Conservation (phyloP, 139 green algal species). For the Chlorella sp. region DNA sequence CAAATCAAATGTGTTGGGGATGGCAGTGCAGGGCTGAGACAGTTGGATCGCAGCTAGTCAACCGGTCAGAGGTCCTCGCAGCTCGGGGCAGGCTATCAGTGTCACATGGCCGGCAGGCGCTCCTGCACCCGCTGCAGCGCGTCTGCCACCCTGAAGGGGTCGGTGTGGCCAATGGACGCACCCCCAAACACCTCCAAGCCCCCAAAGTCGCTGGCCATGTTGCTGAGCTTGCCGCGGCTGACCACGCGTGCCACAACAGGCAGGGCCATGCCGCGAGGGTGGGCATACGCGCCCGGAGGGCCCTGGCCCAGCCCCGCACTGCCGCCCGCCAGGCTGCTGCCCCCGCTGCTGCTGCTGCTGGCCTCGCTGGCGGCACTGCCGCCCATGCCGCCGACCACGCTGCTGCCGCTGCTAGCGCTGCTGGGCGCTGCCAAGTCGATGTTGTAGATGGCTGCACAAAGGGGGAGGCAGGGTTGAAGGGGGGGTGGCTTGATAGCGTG, state of each 20-base stretch:
- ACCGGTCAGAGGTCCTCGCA: no score
- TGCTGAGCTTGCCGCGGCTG: constrained; percentile 63
- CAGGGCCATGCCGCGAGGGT: not conserved
- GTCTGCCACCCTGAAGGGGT: constrained; percentile 61
- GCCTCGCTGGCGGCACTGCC: not conserved
- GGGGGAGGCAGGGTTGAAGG: not conserved
- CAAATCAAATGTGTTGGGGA: no score
- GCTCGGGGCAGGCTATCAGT: no score
- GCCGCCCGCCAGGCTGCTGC: not conserved
- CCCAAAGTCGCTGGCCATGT: constrained; percentile 76
- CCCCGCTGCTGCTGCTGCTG: constrained; percentile 1
- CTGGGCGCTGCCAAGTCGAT: constrained; percentile 3
- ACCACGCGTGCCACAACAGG: constrained; percentile 71
- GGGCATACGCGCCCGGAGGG: no score
- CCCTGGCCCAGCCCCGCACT: not conserved
- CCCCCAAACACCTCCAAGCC: constrained; percentile 83
- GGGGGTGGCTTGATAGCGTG: not conserved
- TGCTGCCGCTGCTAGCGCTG: not conserved
- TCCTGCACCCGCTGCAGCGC: constrained; percentile 27
- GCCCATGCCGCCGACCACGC: not conserved
- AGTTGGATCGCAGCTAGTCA: no score
- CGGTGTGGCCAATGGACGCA: constrained; percentile 84
- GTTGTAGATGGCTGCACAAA: constrained; percentile 50
- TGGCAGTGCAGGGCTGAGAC: no score
- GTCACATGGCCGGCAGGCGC: no score